Percentiles rank a stretch among this genome's conserved stretches.
Conservation (phyloP, 2,329 filamentous ascomycete species). For the Lasiodiplodia hormozganensis region DNA sequence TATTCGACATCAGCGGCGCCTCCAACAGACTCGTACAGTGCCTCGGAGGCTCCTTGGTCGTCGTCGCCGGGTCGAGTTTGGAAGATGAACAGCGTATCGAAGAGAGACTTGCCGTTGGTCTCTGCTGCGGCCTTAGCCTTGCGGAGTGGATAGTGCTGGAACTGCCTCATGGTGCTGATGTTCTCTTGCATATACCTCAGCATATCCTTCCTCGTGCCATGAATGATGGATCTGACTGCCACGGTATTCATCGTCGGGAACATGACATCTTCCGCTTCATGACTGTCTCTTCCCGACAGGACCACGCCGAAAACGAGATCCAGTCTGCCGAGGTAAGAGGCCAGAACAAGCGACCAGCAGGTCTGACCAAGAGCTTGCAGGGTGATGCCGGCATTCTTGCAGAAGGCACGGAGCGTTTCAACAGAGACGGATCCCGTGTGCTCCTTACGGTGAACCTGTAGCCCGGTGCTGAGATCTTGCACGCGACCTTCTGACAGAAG, state of each 20-base stretch:
- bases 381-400: slow-evolving; percentile 71
- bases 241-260: slow-evolving; percentile 96
- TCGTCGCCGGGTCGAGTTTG: slow-evolving; percentile 58
- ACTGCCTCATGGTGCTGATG: slow-evolving; percentile 69
- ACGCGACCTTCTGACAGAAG: background rate
- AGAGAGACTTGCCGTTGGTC: slow-evolving; percentile 55
- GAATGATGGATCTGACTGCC: slow-evolving; percentile 73
- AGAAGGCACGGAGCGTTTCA: slow-evolving; percentile 62
- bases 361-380: slow-evolving; percentile 78
- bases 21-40: slow-evolving; percentile 68
- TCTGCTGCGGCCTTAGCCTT: slow-evolving; percentile 66
- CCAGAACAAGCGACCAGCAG: slow-evolving; percentile 76
- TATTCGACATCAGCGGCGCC: slow-evolving; percentile 77
- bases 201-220: slow-evolving; percentile 70
- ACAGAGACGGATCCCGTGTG: slow-evolving; percentile 52
- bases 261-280: slow-evolving; percentile 69
- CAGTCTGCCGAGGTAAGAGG: slow-evolving; percentile 66
- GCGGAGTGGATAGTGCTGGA: slow-evolving; percentile 79
- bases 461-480: slow-evolving; percentile 28
- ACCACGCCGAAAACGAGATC: slow-evolving; percentile 86
- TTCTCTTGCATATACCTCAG: slow-evolving; percentile 76
- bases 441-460: slow-evolving; percentile 54
- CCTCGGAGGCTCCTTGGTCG: slow-evolving; percentile 27
- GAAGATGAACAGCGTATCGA: slow-evolving; percentile 72
- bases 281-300: slow-evolving; percentile 81